phyloP scores from a whole-genome alignment of 2,329 filamentous ascomycete species.

The Pseudocercospora fuligena region DNA sequence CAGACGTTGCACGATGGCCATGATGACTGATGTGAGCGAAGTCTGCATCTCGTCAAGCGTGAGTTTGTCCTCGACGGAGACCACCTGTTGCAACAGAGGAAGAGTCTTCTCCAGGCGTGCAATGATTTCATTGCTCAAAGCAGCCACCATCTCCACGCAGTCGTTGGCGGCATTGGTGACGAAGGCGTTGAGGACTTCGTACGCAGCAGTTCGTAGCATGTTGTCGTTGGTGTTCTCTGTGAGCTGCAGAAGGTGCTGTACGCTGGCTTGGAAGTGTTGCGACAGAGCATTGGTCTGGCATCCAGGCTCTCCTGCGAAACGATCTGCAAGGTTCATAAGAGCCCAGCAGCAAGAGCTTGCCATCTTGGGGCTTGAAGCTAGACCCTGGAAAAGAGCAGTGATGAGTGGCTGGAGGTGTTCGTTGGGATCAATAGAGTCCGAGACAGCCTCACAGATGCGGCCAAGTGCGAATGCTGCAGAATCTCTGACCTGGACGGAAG shows the following conservation, averaged over 20 bases:
- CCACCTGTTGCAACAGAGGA: conserved; percentile 86
- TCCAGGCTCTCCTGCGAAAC: conserved; percentile 86
- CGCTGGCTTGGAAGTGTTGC: conserved; percentile 89
- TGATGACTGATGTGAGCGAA: conserved; percentile 86
- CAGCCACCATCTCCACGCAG: conserved; percentile 78
- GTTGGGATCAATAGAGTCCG: conserved; percentile 84
- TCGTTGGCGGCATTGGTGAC: conserved; percentile 89
- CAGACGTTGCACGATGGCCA: conserved; percentile 87
- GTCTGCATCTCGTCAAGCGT: conserved; percentile 98
- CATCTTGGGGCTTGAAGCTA: conserved; percentile 94
- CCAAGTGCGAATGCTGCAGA: conserved; percentile 95
- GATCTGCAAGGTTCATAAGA: conserved; percentile 95
- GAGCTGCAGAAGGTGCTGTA: conserved; percentile 80
- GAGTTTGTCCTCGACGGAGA: conserved; percentile 95
- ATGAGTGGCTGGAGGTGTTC: conserved; percentile 85
- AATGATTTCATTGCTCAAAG: conserved; percentile 84
- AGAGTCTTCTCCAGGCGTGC: conserved; percentile 90
- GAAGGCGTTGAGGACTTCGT: conserved; percentile 95
- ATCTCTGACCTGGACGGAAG: conserved; percentile 87
- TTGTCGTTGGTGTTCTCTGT: conserved; percentile 88
- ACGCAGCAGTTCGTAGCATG: conserved; percentile 89
- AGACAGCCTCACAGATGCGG: conserved; percentile 92
- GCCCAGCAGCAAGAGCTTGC: conserved; percentile 98
- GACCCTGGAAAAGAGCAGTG: conserved; percentile 83
- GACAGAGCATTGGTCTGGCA: conserved; percentile 82